phyloP scores from a whole-genome alignment of 2,329 filamentous ascomycete species.

The Fusarium miscanthi region DNA sequence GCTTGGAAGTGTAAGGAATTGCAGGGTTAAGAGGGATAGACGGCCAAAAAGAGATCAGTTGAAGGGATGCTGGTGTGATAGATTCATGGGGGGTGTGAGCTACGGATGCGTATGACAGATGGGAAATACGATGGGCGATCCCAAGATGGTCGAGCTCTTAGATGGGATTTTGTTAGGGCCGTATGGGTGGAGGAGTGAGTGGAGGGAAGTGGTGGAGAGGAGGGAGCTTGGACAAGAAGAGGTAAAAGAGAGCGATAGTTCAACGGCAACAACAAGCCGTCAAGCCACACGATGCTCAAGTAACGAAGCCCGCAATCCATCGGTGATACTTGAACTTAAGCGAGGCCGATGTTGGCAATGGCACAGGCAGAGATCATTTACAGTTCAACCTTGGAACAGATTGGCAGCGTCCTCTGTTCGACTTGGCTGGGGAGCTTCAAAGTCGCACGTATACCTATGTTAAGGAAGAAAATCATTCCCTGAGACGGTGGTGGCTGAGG shows the following conservation, averaged over 20 bases:
- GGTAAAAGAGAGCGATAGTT: conserved; percentile 5
- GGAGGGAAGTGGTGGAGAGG: conserved; percentile 39
- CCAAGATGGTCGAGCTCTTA: conserved; percentile 32
- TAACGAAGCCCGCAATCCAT: background rate
- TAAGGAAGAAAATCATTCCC: conserved; percentile 4
- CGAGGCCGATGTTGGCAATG: background rate
- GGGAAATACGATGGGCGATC: conserved; percentile 42
- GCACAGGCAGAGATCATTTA: conserved; percentile 8
- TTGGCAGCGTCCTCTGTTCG: conserved; percentile 15
- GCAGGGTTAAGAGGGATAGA: conserved; percentile 35
- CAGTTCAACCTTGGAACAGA: conserved; percentile 9
- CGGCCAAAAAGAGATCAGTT: conserved; percentile 30
- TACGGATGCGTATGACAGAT: conserved; percentile 31
- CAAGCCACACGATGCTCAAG: conserved; percentile 27
- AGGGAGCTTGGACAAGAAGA: conserved; percentile 26
- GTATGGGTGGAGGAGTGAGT: conserved; percentile 37
- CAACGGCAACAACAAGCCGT: conserved; percentile 1
- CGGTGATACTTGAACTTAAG: background rate
- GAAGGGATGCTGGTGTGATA: conserved; percentile 35
- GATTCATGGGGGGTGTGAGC: conserved; percentile 38
- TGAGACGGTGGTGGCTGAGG: conserved; percentile 34
- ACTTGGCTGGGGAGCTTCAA: conserved; percentile 3
- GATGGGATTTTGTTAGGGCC: conserved; percentile 38
- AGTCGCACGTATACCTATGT: conserved; percentile 9
- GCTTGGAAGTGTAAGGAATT: conserved; percentile 24